Base-by-base conservation (phyloP, 1,139 yeast species). In the Pichia sp. region DNA sequence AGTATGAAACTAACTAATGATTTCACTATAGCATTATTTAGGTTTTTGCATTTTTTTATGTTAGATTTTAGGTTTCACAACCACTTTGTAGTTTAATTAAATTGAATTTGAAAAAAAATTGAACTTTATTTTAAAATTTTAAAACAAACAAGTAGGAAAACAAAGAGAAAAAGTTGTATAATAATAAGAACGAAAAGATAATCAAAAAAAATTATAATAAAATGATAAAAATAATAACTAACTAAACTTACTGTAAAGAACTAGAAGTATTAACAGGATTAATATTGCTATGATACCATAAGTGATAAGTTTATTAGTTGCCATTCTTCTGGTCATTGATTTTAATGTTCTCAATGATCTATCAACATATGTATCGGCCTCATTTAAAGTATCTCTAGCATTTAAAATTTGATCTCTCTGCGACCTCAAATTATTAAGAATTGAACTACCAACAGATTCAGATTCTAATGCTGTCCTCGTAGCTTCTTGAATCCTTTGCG, bases 251-350 rank as follows among this genome's bases (percentile, higher is more conserved):
- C 92, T 82, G 45, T 87, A 89, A 52, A 92, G 71, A 25, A 90
- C 97, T 54, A 94, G 72, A 52, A 92, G 70, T 47, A 94, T 94
- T 57, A 94, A 73, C 47, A 92, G 62, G 6, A 92, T 80, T 58
- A 94, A 74, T 16, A 92, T 90, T 2, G 86, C 96, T 49, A 94
- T 92, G 48, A 94, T 92, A n/a, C 95, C 96, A 58, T 89, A 87
- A 48, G 96, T 89, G 51, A 94, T 87, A 56, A 90, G 74, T 64
- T 89, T 84, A 66, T 94, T 94, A 4, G 97, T 95, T n/a, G 95
- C 90, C 72, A 92, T 74, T 58, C 98, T 70, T 64, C 97, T 75
- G 29, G 96, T 84, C 98, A 94, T 94, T 24, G 87, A 76, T 58
- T 87, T 82, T 58, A 94, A 70, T 0, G 98, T 94, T 49, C 85